Base-by-base conservation (phyloP, 2,329 filamentous ascomycete genomes). In the Phialocephala sp. region DNA sequence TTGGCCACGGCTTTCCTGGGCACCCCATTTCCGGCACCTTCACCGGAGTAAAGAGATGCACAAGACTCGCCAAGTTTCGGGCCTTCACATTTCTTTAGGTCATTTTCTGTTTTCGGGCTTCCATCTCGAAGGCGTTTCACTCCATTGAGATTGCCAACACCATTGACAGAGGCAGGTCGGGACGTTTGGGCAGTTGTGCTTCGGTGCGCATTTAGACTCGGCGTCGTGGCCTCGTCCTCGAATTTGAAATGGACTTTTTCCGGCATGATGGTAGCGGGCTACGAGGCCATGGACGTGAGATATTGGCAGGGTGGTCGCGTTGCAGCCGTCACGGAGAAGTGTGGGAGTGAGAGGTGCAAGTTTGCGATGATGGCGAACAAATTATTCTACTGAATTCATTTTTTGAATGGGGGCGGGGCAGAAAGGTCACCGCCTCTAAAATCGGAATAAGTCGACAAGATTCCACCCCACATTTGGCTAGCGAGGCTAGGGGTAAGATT, bases 211-310 rank as follows among this genome's bases (percentile, higher is more conserved):
- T 32, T 54, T 8, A 11, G 55, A 22, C 2, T 24, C 55, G 55
- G 35, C 8, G 18, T 41, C 18, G n/a, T 12, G 14, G 55, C n/a
- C 8, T 39, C 55, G 32, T 77, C 77, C 20, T 72, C 74, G 66
- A 81, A 81, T 39, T 75, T 75, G 15, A 73, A 78, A 65, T 77
- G 76, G 12, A 80, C 75, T 68, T 77, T 76, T 72, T 81, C 79
- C 35, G 79, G 79, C 80, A 82, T 82, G 36, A 36, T 45, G 35
- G 50, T 12, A 54, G 50, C 1, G 8, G 24, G 5, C 20, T 32
- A 18, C 32, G 35, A 39, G 2, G 11, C 37, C 37, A 41, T 12
- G 11, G 37, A 3, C n/a, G 3, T 41, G 37, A 18, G 15, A 41
- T 12, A 12, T 41, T 41, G 11, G 37, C 15, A 8, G 9, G 15